These are phyloP conservation scores for Aphanomyces cochlioides DNA, from an alignment of 352 stramenopile species.

Conservation along the genomic window DNA sequence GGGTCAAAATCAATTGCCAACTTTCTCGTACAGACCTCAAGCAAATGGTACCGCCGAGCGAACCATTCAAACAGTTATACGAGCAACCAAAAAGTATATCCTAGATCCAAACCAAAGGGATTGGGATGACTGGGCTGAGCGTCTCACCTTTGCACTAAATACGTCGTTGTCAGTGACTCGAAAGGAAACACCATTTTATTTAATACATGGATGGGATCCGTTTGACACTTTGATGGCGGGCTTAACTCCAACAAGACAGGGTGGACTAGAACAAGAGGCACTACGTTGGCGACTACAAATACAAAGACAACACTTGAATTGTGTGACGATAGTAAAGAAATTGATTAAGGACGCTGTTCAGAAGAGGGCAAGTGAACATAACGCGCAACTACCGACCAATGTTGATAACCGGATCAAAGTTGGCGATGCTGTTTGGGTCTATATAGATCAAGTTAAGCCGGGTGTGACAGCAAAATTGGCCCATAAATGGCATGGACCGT, in stretches of 20 bases:
- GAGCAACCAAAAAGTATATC: not conserved
- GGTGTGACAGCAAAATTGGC: too few relatives aligned
- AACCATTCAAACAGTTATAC: not conserved
- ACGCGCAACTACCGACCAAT: too few relatives aligned
- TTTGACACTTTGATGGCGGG: not conserved
- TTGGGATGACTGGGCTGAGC: constrained; percentile 1
- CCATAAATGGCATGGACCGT: too few relatives aligned
- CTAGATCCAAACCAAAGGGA: not conserved
- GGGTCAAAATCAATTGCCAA: constrained; percentile 2
- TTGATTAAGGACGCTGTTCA: too few relatives aligned
- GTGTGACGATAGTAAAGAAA: too few relatives aligned
- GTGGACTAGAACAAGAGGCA: too few relatives aligned
- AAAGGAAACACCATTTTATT: not conserved
- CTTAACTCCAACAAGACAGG: not conserved
- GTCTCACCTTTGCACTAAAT: not conserved
- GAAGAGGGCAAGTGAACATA: too few relatives aligned
- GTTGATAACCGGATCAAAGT: too few relatives aligned
- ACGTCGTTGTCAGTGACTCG: not conserved
- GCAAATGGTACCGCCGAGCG: not conserved
- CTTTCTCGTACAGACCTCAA: constrained; percentile 1
- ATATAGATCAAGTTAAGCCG: too few relatives aligned
- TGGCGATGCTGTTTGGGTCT: too few relatives aligned
- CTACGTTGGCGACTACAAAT: too few relatives aligned
- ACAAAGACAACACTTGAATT: too few relatives aligned
- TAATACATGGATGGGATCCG: not conserved